Base-by-base conservation (phyloP, 495 filamentous ascomycete genomes). In the Aspergillus saccharolyticus region DNA sequence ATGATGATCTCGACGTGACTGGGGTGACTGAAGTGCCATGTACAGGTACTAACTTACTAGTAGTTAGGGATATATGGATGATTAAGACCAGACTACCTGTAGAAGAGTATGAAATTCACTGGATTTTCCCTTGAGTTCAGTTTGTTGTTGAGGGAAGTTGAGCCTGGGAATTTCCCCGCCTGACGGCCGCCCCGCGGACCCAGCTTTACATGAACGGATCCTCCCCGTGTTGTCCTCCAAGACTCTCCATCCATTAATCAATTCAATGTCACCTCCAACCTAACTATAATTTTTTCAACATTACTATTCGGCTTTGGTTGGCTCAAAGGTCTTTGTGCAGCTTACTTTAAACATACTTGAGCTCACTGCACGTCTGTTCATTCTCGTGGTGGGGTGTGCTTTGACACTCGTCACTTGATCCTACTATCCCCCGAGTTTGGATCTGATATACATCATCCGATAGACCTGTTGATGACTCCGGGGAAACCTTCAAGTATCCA, bases 91-190 rank as follows among this genome's bases (percentile, higher is more conserved):
- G 25, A 30, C 4, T 30, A 30, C 25, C 25, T 30, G 25, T 4
- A 30, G n/a, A n/a, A n/a, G n/a, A n/a, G n/a, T n/a, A n/a, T n/a
- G n/a, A n/a, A n/a, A n/a, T n/a, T n/a, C n/a, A n/a, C n/a, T n/a
- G n/a, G n/a, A n/a, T n/a, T n/a, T n/a, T n/a, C n/a, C n/a, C n/a
- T n/a, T n/a, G n/a, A n/a, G n/a, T n/a, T n/a, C n/a, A n/a, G n/a
- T n/a, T n/a, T n/a, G n/a, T n/a, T n/a, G n/a, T n/a, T n/a, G n/a
- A n/a, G n/a, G n/a, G n/a, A n/a, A n/a, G n/a, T n/a, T 3, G 21
- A 57, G 6, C n/a, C n/a, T 46, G 44, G 44, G 17, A 46, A 18
- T 22, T 46, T 49, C 46, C 46, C 46, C 46, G 46, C 46, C 46
- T 49, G 44, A 46, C 44, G 44, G 44, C 44, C 43, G 43, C 43